Evolutionary conservation across 352 stramenopile species (phyloP).

Genomic region (Phytophthora kernoviae): DNA sequence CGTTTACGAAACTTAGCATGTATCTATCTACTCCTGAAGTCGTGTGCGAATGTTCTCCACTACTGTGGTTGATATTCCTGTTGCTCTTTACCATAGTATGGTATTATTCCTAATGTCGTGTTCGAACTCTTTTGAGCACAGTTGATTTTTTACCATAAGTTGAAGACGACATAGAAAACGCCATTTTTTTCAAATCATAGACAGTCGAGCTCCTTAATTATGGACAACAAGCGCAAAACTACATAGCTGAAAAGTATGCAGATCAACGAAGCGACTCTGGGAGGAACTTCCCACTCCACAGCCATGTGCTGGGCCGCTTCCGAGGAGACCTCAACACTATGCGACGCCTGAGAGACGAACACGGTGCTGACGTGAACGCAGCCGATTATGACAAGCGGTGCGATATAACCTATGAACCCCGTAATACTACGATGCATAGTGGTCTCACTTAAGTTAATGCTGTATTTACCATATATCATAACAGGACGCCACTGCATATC

Average conservation of each 20-base stretch:
- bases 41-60: too few relatives aligned
- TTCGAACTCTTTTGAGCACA: too few relatives aligned
- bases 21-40: too few relatives aligned
- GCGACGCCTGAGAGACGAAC: slow-evolving; percentile 54
- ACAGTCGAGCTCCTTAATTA: not conserved
- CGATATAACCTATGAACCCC: not conserved
- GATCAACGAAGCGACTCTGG: not conserved
- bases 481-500: slow-evolving; percentile 78
- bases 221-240: not conserved
- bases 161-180: not conserved
- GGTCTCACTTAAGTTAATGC: not conserved
- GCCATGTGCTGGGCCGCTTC: slow-evolving; percentile 82
- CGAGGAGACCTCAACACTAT: slow-evolving; percentile 69
- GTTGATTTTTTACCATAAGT: not conserved
- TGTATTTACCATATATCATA: too few relatives aligned
- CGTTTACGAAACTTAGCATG: too few relatives aligned
- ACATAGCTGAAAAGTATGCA: too few relatives aligned
- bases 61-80: too few relatives aligned
- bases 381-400: slow-evolving; percentile 84
- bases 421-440: not conserved
- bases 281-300: slow-evolving; percentile 45
- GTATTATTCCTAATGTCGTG: too few relatives aligned
- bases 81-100: too few relatives aligned
- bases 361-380: slow-evolving; percentile 73
- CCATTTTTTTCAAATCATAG: too few relatives aligned